Evolutionary conservation across 1,284 basidiomycete genomes (phyloP).

Genomic region (Rhodotorula sp.): DNA sequence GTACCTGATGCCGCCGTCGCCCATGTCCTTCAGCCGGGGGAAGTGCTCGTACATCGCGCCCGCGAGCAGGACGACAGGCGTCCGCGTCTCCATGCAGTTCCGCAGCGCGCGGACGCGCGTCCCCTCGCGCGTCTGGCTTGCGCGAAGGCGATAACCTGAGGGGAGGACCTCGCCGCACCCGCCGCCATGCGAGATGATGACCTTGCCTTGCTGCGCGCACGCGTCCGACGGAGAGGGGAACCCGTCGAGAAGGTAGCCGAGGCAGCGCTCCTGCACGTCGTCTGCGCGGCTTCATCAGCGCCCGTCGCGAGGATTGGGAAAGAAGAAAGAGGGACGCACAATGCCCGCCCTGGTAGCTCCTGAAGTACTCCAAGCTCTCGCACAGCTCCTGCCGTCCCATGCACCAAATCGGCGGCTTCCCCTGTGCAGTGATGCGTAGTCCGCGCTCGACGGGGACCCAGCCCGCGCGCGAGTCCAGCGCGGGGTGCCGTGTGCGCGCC

Average conservation of each 20-base stretch:
- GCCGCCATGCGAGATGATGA: slow-evolving; percentile 41
- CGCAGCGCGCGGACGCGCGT: slow-evolving; percentile 30
- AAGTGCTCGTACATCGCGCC: slow-evolving; percentile 27
- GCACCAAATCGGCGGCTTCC: slow-evolving; percentile 35
- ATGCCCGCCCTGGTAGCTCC: slow-evolving; percentile 39
- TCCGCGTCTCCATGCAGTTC: slow-evolving; percentile 27
- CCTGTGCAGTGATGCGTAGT: slow-evolving; percentile 7
- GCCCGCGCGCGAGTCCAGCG: neutral
- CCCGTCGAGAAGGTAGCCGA: slow-evolving; percentile 40
- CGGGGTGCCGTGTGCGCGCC: slow-evolving; percentile 9
- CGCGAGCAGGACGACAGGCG: slow-evolving; percentile 36
- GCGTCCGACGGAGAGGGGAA: slow-evolving; percentile 25
- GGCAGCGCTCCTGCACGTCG: slow-evolving; percentile 28
- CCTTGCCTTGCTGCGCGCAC: slow-evolving; percentile 16
- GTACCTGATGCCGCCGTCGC: slow-evolving; percentile 6
- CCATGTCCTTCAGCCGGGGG: slow-evolving; percentile 13
- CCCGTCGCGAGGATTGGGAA: no score
- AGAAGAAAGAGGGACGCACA: slow-evolving; percentile 6
- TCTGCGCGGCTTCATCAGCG: neutral
- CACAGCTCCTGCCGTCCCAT: slow-evolving; percentile 41
- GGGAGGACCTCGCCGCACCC: slow-evolving; percentile 24
- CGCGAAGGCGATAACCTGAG: slow-evolving; percentile 11
- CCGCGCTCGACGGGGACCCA: slow-evolving; percentile 29
- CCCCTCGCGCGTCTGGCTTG: slow-evolving; percentile 19
- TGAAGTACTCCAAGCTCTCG: slow-evolving; percentile 35